phyloP scores from a whole-genome alignment of 345 rosid genomes.

The Conringia planisiliqua region DNA sequence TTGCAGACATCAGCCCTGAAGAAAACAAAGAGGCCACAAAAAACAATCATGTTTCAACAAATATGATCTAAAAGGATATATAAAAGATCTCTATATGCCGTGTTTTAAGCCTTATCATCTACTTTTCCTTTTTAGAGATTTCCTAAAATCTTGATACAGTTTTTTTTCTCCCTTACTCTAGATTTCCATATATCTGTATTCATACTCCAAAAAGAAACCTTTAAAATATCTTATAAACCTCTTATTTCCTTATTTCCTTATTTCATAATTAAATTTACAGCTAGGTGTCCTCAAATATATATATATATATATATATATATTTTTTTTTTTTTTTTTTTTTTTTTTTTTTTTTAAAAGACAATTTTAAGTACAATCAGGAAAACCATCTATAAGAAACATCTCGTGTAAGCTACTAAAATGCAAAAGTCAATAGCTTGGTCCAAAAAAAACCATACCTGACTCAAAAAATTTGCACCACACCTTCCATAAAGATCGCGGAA shows the following conservation, averaged over 20 bases:
- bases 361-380: not conserved
- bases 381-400: not conserved
- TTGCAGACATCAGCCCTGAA: slow-evolving; percentile 63
- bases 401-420: not conserved
- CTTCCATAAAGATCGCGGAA: slow-evolving; percentile 43
- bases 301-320: no score
- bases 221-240: not conserved
- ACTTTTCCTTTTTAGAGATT: slow-evolving; percentile 7
- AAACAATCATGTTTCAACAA: not conserved
- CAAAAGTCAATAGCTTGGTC: slow-evolving; percentile 31
- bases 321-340: no score
- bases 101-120: slow-evolving; percentile 17
- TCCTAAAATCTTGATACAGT: not conserved
- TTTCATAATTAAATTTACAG: not conserved
- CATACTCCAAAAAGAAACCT: not conserved
- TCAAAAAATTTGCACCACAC: slow-evolving; percentile 60
- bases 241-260: not conserved
- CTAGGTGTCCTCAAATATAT: not conserved
- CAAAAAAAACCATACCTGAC: slow-evolving; percentile 50
- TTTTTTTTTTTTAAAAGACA: no score
- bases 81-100: slow-evolving; percentile 26
- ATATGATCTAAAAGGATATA: not conserved
- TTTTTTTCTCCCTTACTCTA: not conserved
- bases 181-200: slow-evolving; percentile 2
- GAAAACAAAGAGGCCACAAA: slow-evolving; percentile 3